Percentiles rank a stretch among this genome's conserved stretches.
These are phyloP conservation scores for Trichosanthes truncata DNA, from an alignment of 306 rosid species.

Conservation along the genomic window DNA sequence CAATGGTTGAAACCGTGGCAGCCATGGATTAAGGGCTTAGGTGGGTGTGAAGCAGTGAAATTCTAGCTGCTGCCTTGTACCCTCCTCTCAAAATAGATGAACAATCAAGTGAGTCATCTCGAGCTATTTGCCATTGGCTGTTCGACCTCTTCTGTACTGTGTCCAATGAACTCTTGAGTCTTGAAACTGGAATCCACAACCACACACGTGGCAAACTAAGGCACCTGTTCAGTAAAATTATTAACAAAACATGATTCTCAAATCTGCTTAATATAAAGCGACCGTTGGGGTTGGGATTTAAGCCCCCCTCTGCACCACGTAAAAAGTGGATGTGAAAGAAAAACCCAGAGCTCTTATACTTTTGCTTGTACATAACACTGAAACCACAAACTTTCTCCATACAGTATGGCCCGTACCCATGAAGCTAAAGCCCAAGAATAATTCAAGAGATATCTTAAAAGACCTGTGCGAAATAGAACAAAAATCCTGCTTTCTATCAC, in stretches of 20 bases:
- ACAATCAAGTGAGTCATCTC: background rate
- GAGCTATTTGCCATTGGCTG: background rate
- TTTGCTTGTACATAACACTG: background rate
- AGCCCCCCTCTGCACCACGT: constrained; percentile 7
- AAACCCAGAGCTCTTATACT: background rate
- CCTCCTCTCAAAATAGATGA: background rate
- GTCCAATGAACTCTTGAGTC: background rate
- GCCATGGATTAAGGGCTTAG: constrained; percentile 32
- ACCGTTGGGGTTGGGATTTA: constrained; percentile 8
- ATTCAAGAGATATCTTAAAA: background rate
- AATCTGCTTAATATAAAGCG: constrained; percentile 9
- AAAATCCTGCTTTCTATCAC: background rate
- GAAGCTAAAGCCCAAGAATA: background rate
- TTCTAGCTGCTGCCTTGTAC: background rate
- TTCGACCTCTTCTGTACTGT: background rate
- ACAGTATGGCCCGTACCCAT: background rate
- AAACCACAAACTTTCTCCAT: constrained; percentile 1
- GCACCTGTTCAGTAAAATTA: background rate
- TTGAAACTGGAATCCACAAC: background rate
- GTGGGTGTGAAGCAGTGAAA: constrained; percentile 4
- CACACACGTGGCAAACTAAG: constrained; percentile 12
- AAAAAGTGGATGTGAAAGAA: background rate
- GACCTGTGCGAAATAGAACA: background rate
- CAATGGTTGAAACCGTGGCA: constrained; percentile 40
- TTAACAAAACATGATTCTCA: constrained; percentile 2